Evolutionary conservation across 2,329 filamentous ascomycete species (phyloP), one percentile per base, ranked within the genome.

Genomic region (Cladophialophora immunda): DNA sequence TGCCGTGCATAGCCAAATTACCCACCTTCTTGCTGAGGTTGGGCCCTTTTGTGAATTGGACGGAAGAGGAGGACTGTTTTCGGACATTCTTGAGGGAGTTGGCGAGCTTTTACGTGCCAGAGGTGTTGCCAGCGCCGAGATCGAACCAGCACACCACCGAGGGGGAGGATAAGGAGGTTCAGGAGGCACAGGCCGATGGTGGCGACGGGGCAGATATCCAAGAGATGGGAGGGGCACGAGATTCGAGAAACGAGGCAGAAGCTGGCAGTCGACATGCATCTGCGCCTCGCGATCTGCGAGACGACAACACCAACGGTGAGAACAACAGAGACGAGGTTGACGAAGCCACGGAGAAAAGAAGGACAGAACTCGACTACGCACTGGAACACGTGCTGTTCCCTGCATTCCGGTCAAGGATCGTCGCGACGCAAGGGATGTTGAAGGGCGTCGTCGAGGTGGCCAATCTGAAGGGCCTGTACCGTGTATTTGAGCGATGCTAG

Each of bases 401-500:
- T 0, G 92, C 93, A 0, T 92, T 97, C 75, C 92, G 93, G 77
- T 84, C 90, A 4, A 85, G 93, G 65, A 80, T 99, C 55, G 88
- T 98, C 64, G 94, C 92, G 22, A 97, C 95, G 8, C 90, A 87
- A 70, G 84, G 86, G 4, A 80, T 98, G 73, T 87, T 96, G 80
- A 87, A 89, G 58, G 91, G 89, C 0, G 88, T 97, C 11, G 81
- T 97, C 55, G 94, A 99, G 79, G 88, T 97, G 57, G 94, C 95
- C 1, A 93, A 96, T 80, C 79, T 98, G 66, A 98, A 97, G 78
- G 93, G 94, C 0, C 77, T 99, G 65, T 99, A 99, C 78, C 84
- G 92, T 54, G 94, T 98, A 2, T 99, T 99, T 83, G 95, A 99
- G 80, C 84, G 95, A 62, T 98, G 95, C 78, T 98, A 50, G 45